Evolutionary conservation across 2,329 filamentous ascomycete species (phyloP).

Genomic region (Microdochium trichocladiopsis): DNA sequence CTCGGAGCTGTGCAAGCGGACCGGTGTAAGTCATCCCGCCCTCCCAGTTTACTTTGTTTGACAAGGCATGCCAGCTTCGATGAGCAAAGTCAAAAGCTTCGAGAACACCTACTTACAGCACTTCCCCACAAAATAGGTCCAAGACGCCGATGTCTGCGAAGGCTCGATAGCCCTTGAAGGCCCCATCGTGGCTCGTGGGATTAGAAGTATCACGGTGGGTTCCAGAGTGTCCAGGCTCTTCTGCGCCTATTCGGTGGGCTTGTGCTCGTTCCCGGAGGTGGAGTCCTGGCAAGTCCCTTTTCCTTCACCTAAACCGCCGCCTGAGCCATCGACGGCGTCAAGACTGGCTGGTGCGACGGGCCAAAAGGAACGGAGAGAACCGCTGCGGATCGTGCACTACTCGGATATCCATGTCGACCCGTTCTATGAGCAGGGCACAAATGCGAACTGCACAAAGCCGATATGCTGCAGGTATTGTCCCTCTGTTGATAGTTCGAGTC

Average conservation of each 20-base stretch:
- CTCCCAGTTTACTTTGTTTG: too few relatives aligned
- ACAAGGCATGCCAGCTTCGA: too few relatives aligned
- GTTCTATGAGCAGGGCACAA: slow-evolving; percentile 44
- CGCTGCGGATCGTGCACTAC: slow-evolving; percentile 50
- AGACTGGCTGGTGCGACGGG: not conserved
- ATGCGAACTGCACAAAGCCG: slow-evolving; percentile 47
- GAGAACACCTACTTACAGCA: too few relatives aligned
- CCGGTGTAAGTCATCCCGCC: slow-evolving; percentile 12
- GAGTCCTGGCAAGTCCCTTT: slow-evolving; percentile 34
- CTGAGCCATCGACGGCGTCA: not conserved
- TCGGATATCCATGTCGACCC: slow-evolving; percentile 54
- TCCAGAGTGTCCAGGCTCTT: slow-evolving; percentile 43
- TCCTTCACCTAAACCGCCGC: slow-evolving; percentile 30
- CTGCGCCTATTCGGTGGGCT: slow-evolving; percentile 45
- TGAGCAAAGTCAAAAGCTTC: too few relatives aligned
- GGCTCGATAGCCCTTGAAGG: slow-evolving; percentile 45
- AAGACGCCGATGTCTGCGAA: slow-evolving; percentile 48
- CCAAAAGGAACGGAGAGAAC: not conserved
- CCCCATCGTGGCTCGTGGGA: slow-evolving; percentile 40
- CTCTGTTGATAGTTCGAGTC: not conserved
- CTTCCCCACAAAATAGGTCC: too few relatives aligned
- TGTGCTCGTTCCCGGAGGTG: slow-evolving; percentile 41
- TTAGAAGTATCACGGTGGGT: slow-evolving; percentile 37
- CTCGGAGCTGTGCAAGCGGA: slow-evolving; percentile 15
- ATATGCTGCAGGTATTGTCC: slow-evolving; percentile 50